A percentile compares a stretch with the other conserved stretches of the same genome.
These are phyloP conservation scores for Solanum medicagineum DNA, from an alignment of 257 asterid species.

Conservation along the genomic window DNA sequence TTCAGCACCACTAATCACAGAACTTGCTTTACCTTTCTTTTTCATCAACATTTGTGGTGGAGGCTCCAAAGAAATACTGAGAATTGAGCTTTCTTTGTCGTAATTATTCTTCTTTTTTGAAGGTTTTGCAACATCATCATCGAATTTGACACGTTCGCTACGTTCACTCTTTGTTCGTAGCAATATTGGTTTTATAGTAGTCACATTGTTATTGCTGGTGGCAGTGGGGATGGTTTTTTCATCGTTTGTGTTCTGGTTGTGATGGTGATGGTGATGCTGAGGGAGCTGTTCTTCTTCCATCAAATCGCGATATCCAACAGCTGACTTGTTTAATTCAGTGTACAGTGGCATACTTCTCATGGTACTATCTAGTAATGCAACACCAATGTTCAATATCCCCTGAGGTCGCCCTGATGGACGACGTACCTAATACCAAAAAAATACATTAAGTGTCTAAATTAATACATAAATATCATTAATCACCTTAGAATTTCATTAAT, in stretches of 20 bases:
- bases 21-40: constrained; percentile 58
- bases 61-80: constrained; percentile 41
- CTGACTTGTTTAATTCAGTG: constrained; percentile 20
- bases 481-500: not conserved
- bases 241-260: not conserved
- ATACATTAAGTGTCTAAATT: not conserved
- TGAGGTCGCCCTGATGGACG: constrained; percentile 92
- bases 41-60: constrained; percentile 13
- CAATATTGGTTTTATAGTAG: constrained; percentile 23
- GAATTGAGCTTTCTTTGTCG: constrained; percentile 43
- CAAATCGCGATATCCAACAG: constrained; percentile 14
- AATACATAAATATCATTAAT: not conserved
- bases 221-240: not conserved
- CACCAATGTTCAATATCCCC: constrained; percentile 78
- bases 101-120: not conserved
- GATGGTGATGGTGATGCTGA: not conserved
- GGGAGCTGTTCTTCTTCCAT: constrained; percentile 23
- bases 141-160: constrained; percentile 36
- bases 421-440: constrained; percentile 34
- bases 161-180: constrained; percentile 59
- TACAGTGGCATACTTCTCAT: constrained; percentile 74
- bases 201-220: not conserved
- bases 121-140: constrained; percentile 13
- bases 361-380: constrained; percentile 58
- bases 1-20: constrained; percentile 58